These are phyloP conservation scores for Cercospora sp. DNA, from an alignment of 2,329 filamentous ascomycete species.

Conservation along the genomic window DNA sequence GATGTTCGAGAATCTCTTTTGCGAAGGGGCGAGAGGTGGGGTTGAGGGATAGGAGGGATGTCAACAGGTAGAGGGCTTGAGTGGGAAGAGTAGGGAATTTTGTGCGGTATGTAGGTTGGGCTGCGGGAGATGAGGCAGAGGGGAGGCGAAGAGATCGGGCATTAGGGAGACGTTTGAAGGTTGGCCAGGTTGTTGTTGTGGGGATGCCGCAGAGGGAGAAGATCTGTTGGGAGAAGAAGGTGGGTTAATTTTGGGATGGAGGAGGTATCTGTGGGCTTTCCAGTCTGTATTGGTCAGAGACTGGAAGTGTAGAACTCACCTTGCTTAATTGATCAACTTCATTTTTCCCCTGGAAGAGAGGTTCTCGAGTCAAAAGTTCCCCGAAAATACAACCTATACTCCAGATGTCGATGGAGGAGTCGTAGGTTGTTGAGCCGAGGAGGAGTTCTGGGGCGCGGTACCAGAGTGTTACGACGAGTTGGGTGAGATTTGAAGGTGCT, in stretches of 20 bases:
- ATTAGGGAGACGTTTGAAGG: slow-evolving; percentile 83
- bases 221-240: slow-evolving; percentile 56
- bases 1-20: slow-evolving; percentile 70
- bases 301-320: slow-evolving; percentile 41
- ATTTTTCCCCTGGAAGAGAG: slow-evolving; percentile 82
- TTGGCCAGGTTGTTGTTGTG: slow-evolving; percentile 78
- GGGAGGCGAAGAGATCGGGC: slow-evolving; percentile 73
- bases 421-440: slow-evolving; percentile 76
- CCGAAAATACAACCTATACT: slow-evolving; percentile 94
- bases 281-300: slow-evolving; percentile 25
- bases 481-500: slow-evolving; percentile 71
- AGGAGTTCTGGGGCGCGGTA: slow-evolving; percentile 91
- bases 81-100: slow-evolving; percentile 80
- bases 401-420: slow-evolving; percentile 84
- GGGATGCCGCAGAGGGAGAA: slow-evolving; percentile 88
- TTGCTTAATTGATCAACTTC: slow-evolving; percentile 86
- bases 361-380: slow-evolving; percentile 80
- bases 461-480: slow-evolving; percentile 95
- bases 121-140: not conserved
- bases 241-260: too few relatives aligned
- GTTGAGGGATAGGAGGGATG: slow-evolving; percentile 70
- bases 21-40: slow-evolving; percentile 71
- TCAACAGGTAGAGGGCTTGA: slow-evolving; percentile 70
- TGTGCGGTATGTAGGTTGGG: slow-evolving; percentile 56
- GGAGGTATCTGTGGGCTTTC: slow-evolving; percentile 29